phyloP scores from a whole-genome alignment of 2,329 filamentous ascomycete species.

The Drechslera avenae region DNA sequence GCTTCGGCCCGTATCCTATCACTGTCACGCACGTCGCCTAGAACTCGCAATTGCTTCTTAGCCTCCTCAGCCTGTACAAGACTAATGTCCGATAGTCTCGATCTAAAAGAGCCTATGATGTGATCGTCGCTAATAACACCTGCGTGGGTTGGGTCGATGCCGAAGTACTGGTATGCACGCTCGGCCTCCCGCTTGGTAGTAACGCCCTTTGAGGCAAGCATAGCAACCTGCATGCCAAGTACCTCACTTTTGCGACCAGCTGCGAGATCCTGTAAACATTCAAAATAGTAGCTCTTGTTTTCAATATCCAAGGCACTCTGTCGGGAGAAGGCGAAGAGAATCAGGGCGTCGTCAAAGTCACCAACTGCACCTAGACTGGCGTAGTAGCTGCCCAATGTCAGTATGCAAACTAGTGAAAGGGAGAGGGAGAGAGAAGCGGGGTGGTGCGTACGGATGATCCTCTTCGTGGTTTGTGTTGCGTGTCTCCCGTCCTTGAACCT shows the following conservation, averaged over 20 bases:
- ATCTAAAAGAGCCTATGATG: constrained; percentile 66
- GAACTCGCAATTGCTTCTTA: constrained; percentile 62
- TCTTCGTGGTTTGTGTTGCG: constrained; percentile 41
- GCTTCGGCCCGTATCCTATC: constrained; percentile 63
- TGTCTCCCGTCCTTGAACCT: constrained; percentile 31
- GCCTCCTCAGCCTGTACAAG: constrained; percentile 61
- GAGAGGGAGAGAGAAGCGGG: not conserved
- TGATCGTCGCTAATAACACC: constrained; percentile 59
- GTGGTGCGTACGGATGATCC: constrained; percentile 40
- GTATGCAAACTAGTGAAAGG: not conserved
- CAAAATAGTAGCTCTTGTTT: constrained; percentile 65
- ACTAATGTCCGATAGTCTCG: constrained; percentile 61
- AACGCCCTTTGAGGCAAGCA: constrained; percentile 63
- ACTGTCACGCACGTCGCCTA: constrained; percentile 64
- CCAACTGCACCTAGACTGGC: constrained; percentile 66
- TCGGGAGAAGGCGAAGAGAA: constrained; percentile 66
- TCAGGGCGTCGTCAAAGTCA: constrained; percentile 66
- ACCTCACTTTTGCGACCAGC: constrained; percentile 60
- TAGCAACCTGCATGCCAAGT: constrained; percentile 63
- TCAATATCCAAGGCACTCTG: constrained; percentile 62
- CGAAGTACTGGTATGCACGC: constrained; percentile 64
- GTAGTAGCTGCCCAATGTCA: constrained; percentile 54
- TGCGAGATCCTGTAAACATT: constrained; percentile 67
- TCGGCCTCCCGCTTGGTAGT: constrained; percentile 62
- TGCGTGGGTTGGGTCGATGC: constrained; percentile 53